phyloP scores from a whole-genome alignment of 768 basidiomycete species.

The Serendipita indica region DNA sequence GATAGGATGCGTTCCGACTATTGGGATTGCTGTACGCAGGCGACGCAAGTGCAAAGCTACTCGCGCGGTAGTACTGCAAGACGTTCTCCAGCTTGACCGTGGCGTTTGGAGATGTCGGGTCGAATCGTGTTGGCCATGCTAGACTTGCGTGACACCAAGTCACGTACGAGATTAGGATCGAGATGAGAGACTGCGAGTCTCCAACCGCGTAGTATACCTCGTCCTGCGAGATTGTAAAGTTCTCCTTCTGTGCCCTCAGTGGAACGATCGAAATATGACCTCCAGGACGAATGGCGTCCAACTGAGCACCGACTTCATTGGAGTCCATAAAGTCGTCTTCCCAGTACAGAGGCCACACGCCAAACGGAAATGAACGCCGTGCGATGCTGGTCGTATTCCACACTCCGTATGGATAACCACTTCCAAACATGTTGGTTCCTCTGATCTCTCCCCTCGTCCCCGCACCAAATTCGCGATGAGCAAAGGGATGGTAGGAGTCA shows the following conservation, averaged over 20 bases:
- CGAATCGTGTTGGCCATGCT: not conserved
- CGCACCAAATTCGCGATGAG: not conserved
- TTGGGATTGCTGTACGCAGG: slow-evolving; percentile 11
- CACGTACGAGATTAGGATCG: not conserved
- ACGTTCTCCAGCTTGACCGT: not conserved
- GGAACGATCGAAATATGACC: not conserved
- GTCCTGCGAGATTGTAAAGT: not conserved
- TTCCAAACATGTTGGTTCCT: not conserved
- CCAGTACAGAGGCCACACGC: not conserved
- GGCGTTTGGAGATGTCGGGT: not conserved
- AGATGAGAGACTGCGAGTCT: not conserved
- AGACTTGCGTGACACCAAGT: no score
- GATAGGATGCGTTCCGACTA: not conserved
- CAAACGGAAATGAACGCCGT: not conserved
- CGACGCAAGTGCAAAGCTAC: slow-evolving; percentile 8
- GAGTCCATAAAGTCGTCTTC: not conserved
- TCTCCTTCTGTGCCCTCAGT: not conserved
- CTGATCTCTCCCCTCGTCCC: not conserved
- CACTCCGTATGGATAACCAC: slow-evolving; percentile 1
- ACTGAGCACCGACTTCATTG: not conserved
- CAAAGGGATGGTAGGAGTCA: slow-evolving; percentile 2
- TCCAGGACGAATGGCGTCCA: not conserved
- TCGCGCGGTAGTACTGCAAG: slow-evolving; percentile 12
- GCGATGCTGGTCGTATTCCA: not conserved
- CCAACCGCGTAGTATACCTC: not conserved